Percentiles rank a stretch among this genome's conserved stretches.
Evolutionary conservation across 1,139 yeast genomes (phyloP).

Genomic region (Protomyces macrosporus): DNA sequence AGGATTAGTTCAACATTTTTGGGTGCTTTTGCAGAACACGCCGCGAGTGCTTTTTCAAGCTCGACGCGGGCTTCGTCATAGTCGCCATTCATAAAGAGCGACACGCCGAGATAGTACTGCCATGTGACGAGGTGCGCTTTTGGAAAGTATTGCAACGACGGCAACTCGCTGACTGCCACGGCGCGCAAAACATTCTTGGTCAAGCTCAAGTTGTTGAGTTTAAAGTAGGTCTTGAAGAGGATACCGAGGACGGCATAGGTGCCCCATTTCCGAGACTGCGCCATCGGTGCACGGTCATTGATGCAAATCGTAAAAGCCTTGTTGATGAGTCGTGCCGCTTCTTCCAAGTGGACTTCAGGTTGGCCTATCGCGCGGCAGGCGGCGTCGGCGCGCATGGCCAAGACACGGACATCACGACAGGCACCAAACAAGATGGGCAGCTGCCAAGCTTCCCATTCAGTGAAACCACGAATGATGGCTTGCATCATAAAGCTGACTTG

Average conservation of each 20-base stretch:
- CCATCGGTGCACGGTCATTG: constrained; percentile 61
- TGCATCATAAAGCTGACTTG: constrained; percentile 7
- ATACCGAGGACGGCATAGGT: constrained; percentile 70
- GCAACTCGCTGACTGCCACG: constrained; percentile 55
- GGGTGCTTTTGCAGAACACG: constrained; percentile 35
- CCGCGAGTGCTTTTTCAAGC: constrained; percentile 48
- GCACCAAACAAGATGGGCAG: constrained; percentile 53
- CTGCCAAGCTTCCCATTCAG: constrained; percentile 48
- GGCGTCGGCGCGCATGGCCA: constrained; percentile 37
- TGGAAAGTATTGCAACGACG: constrained; percentile 46
- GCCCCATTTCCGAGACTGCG: constrained; percentile 54
- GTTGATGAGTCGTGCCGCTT: constrained; percentile 53
- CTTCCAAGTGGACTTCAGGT: constrained; percentile 52
- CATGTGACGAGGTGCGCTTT: constrained; percentile 56
- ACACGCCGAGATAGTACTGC: constrained; percentile 60
- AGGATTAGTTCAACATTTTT: constrained; percentile 35
- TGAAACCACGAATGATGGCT: constrained; percentile 16
- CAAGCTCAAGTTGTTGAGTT: constrained; percentile 62
- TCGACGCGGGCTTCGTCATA: constrained; percentile 49
- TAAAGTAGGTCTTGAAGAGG: constrained; percentile 67
- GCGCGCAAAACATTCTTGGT: constrained; percentile 78
- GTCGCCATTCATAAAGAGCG: constrained; percentile 59
- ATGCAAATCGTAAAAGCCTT: constrained; percentile 70
- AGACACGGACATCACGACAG: constrained; percentile 51
- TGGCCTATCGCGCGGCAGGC: constrained; percentile 3